These are phyloP conservation scores for Marvania coccoides DNA, from an alignment of 139 green algal genomes.

Conservation along the genomic window DNA sequence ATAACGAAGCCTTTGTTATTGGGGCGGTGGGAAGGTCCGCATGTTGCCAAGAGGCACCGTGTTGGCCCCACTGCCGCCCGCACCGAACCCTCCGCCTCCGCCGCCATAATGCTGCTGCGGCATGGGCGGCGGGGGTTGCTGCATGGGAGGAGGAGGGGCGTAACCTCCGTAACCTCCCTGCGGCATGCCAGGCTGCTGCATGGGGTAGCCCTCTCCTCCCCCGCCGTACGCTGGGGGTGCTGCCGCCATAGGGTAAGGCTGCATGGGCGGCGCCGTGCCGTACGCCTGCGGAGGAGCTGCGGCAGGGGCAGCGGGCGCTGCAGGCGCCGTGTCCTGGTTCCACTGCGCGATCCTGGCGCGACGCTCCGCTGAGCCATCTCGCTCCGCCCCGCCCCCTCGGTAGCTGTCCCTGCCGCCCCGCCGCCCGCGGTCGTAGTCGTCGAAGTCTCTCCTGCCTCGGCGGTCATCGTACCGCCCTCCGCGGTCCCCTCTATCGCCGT, in stretches of 20 bases:
- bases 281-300: neutral
- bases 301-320: neutral
- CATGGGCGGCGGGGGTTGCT: neutral
- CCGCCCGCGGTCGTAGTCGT: slow-evolving; percentile 1
- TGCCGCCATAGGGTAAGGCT: no score
- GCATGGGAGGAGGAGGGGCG: neutral
- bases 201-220: no score
- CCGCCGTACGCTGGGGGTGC: no score
- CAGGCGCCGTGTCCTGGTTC: slow-evolving; percentile 42
- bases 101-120: neutral
- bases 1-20: no score
- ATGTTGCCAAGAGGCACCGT: slow-evolving; percentile 17
- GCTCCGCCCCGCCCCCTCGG: neutral
- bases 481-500: slow-evolving; percentile 7
- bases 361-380: slow-evolving; percentile 58
- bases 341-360: slow-evolving; percentile 64
- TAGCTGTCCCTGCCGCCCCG: neutral
- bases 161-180: neutral
- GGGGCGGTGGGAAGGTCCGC: slow-evolving; percentile 6
- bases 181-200: no score
- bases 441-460: no score
- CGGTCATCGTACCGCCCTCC: slow-evolving; percentile 14
- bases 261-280: neutral
- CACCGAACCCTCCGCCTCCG: neutral
- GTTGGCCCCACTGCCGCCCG: slow-evolving; percentile 14